Evolutionary conservation across 2,329 filamentous ascomycete genomes (phyloP).

Genomic region (Byssochlamys sp.): DNA sequence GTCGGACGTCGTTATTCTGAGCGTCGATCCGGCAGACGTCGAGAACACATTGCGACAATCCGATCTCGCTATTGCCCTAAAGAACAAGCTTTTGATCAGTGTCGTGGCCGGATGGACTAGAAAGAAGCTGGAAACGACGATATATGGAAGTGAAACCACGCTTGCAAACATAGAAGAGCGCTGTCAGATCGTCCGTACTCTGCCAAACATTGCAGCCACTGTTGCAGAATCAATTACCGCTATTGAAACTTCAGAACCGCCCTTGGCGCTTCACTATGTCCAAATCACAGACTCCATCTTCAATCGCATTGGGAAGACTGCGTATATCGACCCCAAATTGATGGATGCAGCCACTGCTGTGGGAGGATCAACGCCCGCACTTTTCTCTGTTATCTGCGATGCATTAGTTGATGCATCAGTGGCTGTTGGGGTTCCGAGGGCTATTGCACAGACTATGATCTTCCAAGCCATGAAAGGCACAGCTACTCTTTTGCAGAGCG

Average conservation of each 20-base stretch:
- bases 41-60: background rate
- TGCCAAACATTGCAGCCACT: constrained; percentile 2
- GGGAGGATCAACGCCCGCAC: constrained; percentile 2
- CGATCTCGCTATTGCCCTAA: background rate
- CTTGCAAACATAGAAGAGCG: background rate
- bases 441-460: constrained; percentile 1
- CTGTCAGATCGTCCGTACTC: background rate
- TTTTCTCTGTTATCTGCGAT: constrained; percentile 2
- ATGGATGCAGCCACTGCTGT: constrained; percentile 2
- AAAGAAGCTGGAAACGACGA: background rate
- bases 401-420: constrained; percentile 2
- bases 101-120: background rate
- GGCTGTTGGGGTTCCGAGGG: constrained; percentile 1
- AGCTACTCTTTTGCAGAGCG: constrained; percentile 2
- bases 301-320: background rate
- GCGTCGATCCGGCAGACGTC: background rate
- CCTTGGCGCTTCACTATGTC: background rate
- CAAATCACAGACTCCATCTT: constrained; percentile 1
- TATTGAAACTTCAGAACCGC: background rate
- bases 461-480: constrained; percentile 3
- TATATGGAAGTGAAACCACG: background rate
- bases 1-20: background rate
- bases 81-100: background rate
- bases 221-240: constrained; percentile 1
- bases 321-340: background rate